Evolutionary conservation across 306 rosid genomes (phyloP), one percentile per base, ranked within the genome.

Genomic region (Glycine tomentella): DNA sequence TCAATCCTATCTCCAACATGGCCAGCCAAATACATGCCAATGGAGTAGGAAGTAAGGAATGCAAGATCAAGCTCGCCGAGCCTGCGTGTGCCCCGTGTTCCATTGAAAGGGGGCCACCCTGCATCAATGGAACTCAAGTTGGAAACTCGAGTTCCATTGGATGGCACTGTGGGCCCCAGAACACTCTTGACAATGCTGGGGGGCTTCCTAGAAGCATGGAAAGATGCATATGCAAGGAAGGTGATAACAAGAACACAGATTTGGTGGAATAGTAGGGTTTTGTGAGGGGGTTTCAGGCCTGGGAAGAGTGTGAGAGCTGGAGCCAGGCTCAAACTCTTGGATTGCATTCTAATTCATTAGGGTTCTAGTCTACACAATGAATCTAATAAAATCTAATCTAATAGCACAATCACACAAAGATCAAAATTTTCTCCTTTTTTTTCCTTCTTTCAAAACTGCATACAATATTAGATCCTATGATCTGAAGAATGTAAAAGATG

Each of bases 101-200:
- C 97, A 81, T 94, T 81, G 50, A 94, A 94, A 40, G 98, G 98
- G 36, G 89, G 87, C 94, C 98, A 94, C 15, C 97, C 98, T 1
- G 89, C 51, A 49, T 84, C 91, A 17, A 40, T 55, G 25, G 82
- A 76, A 83, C 81, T 74, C 70, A 74, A 58, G 61, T 73, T 61
- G 13, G 75, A 8, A 52, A 14, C 71, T 38, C 53, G 78, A 79
- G 87, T 77, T 44, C 53, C 76, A 87, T 92, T 90, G 16, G 86
- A 74, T 79, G 74, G 80, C 17, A 85, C 16, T n/a, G 87, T 77
- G 59, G 97, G 96, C 14, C 97, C 94, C 36, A 94, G 88, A 61
- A 92, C 97, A 77, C 98, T 94, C 88, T 94, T 94, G 57, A 94
- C 98, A 76, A 94, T 94, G 86, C 97, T 94, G 7, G 97, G 92